These are phyloP conservation scores for Micractinium sp. DNA, from an alignment of 139 green algal genomes.

Conservation along the genomic window DNA sequence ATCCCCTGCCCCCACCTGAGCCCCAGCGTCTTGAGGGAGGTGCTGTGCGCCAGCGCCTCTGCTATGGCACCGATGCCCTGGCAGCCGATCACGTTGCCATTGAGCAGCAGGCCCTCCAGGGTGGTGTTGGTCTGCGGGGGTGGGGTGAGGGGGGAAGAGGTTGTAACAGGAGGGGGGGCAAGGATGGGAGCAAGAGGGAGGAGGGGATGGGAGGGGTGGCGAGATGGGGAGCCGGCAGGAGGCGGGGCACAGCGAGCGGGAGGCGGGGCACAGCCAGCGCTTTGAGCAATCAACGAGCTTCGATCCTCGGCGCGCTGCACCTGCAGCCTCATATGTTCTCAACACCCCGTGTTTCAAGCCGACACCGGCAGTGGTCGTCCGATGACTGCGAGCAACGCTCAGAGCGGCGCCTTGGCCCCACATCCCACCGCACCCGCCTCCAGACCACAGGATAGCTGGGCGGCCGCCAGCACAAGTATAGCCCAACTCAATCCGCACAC, in stretches of 20 bases:
- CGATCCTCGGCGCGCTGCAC: too few species aligned
- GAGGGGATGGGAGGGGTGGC: not conserved
- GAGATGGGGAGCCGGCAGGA: not conserved
- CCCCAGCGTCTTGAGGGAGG: slow-evolving; percentile 57
- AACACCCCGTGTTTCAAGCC: too few species aligned
- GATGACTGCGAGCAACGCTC: too few species aligned
- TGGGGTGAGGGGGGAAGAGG: too few species aligned
- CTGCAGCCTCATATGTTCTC: too few species aligned
- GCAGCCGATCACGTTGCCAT: slow-evolving; percentile 87
- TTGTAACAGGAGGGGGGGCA: not conserved
- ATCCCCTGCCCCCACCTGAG: slow-evolving; percentile 45
- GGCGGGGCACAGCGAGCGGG: too few species aligned
- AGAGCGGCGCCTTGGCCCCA: too few species aligned
- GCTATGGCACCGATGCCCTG: slow-evolving; percentile 76
- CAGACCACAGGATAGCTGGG: not conserved
- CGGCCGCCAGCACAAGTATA: not conserved
- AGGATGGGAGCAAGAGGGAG: not conserved
- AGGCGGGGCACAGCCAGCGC: too few species aligned
- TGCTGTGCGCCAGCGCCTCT: slow-evolving; percentile 78
- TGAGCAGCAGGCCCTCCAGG: slow-evolving; percentile 79
- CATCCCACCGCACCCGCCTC: too few species aligned
- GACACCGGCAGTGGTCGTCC: too few species aligned
- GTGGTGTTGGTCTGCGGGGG: slow-evolving; percentile 87
- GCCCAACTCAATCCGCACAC: not conserved
- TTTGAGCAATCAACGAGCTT: too few species aligned